Evolutionary conservation across 441 rosid species (phyloP), one percentile per base, ranked within the genome.

Genomic region (Adansonia rubrostipa): DNA sequence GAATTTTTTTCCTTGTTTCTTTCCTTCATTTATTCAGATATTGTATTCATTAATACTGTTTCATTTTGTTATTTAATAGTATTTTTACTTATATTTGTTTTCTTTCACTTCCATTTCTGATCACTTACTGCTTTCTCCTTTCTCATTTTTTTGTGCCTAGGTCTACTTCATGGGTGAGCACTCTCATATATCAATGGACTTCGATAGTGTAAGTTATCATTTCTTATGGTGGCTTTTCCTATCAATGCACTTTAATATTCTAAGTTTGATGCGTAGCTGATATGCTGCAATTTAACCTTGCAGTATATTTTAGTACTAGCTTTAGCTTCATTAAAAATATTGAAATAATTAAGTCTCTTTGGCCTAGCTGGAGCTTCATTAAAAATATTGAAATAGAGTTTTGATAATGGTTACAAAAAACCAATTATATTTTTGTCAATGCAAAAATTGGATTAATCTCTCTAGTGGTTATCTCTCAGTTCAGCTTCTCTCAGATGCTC

Each of bases 141-240:
- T 28, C 60, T 13, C 28, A 24, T 77, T 50, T 83, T 36, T 76
- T 73, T 82, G 60, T 80, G 71, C 73, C 60, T 79, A 96, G 99
- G 98, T 96, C 77, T 84, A 84, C 77, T 93, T 96, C 88, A 93
- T 96, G 92, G 97, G 96, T 60, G 90, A 92, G 83, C 96, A 92
- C 76, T 90, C 99, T 20, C 98, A 92, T 84, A 89, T 94, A 67
- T 88, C 96, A 40, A 87, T 91, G 95, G 97, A 92, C 79, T 88
- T 96, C 51, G 96, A 91, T 87, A 86, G 83, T 80, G 99, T 92
- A 80, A 91, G 98, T 84, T 71, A 60, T 61, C 28, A 65, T 76
- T 62, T 58, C 79, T 77, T 80, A n/a, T 64, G 5, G 48, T 51
- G 36, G 48, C 67, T 42, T 71, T 75, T 45, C 15, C 65, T 15